phyloP scores from a whole-genome alignment of 2,329 filamentous ascomycete genomes.

The Nigrospora oryzae region DNA sequence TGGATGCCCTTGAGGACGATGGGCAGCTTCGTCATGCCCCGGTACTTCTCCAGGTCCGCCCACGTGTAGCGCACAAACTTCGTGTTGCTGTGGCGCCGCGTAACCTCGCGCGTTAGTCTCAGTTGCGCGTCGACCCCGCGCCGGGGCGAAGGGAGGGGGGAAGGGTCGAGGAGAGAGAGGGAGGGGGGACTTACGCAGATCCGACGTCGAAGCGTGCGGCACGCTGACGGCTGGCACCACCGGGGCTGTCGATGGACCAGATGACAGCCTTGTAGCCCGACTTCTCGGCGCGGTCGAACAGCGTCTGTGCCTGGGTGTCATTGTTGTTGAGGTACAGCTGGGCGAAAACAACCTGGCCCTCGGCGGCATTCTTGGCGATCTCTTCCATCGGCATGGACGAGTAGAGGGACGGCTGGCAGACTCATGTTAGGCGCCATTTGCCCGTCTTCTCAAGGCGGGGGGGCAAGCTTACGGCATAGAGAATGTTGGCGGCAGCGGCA shows the following conservation, averaged over 20 bases:
- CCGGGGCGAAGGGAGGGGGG: neutral
- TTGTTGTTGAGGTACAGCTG: slow-evolving; percentile 20
- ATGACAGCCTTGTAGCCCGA: slow-evolving; percentile 10
- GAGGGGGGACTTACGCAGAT: neutral
- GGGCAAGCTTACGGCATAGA: slow-evolving; percentile 32
- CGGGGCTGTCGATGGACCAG: slow-evolving; percentile 11
- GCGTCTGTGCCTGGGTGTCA: slow-evolving; percentile 4
- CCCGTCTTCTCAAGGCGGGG: no score
- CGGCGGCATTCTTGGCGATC: slow-evolving; percentile 25
- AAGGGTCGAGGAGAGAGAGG: no score
- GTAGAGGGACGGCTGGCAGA: slow-evolving; percentile 20
- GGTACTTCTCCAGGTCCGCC: slow-evolving; percentile 16
- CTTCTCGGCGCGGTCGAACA: slow-evolving; percentile 6
- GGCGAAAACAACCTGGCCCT: slow-evolving; percentile 6
- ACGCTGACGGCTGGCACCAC: slow-evolving; percentile 6
- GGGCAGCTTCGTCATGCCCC: slow-evolving; percentile 14
- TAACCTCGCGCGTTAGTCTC: neutral
- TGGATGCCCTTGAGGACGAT: slow-evolving; percentile 24
- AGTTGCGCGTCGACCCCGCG: neutral
- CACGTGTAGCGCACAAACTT: slow-evolving; percentile 8
- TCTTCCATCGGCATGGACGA: slow-evolving; percentile 25
- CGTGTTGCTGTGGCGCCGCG: neutral
- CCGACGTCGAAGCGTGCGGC: slow-evolving; percentile 5
- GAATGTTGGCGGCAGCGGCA: slow-evolving; percentile 36
- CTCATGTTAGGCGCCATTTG: no score